Evolutionary conservation across 2,329 filamentous ascomycete species (phyloP).

Genomic region (Falciphora oryzae): DNA sequence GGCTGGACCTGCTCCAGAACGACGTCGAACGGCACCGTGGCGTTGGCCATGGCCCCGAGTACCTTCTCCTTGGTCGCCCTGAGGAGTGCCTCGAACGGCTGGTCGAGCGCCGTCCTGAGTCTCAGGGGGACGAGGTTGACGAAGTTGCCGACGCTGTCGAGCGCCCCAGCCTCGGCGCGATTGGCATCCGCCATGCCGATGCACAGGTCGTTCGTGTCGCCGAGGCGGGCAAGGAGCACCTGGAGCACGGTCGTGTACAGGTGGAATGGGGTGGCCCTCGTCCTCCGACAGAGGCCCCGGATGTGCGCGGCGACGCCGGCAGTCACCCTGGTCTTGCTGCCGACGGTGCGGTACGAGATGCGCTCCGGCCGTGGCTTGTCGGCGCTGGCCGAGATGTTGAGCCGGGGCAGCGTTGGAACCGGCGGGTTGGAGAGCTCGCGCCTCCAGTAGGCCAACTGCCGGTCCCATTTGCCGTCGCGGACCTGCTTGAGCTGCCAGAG

Average conservation of each 20-base stretch:
- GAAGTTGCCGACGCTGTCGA: conserved; percentile 57
- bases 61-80: background rate
- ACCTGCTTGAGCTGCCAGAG: background rate
- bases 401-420: background rate
- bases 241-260: conserved; percentile 1
- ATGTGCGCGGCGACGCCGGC: background rate
- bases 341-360: background rate
- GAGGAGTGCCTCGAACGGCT: background rate
- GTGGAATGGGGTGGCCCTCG: conserved; percentile 6
- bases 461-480: background rate
- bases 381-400: background rate
- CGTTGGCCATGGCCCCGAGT: conserved; percentile 5
- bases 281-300: background rate
- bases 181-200: conserved; percentile 3
- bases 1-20: background rate
- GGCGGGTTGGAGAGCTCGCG: background rate
- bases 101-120: background rate
- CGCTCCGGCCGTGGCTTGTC: background rate
- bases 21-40: conserved; percentile 5
- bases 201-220: background rate
- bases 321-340: background rate
- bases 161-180: conserved; percentile 43
- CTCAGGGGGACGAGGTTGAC: conserved; percentile 33
- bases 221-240: background rate
- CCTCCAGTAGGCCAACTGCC: background rate